Conservation (phyloP, 2,329 filamentous ascomycete species). For the Didymella exigua region DNA sequence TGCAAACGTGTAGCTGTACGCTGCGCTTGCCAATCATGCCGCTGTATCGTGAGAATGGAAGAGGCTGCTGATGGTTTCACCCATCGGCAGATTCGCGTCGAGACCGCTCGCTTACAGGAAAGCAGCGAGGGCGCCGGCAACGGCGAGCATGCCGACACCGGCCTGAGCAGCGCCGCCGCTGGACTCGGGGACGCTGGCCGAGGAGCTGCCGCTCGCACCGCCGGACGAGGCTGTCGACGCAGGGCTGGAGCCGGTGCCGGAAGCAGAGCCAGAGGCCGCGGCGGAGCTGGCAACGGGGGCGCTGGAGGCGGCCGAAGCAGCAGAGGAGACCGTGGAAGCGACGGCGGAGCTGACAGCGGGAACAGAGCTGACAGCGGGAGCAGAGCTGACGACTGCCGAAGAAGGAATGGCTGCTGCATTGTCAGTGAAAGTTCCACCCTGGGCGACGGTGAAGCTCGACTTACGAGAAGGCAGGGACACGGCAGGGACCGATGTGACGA, state of each 20-base stretch:
- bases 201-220: conserved; percentile 17
- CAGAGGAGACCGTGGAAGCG: background rate
- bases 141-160: background rate
- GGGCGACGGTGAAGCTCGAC: background rate
- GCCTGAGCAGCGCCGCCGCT: conserved; percentile 30
- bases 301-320: conserved; percentile 4
- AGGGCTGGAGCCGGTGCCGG: conserved; percentile 2
- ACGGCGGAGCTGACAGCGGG: conserved; percentile 5
- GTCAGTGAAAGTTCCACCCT: background rate
- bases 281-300: conserved; percentile 6
- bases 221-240: conserved; percentile 7
- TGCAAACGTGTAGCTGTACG: background rate
- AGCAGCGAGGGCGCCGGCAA: conserved; percentile 36
- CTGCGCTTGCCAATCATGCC: background rate
- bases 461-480: conserved; percentile 1
- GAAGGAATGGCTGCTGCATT: conserved; percentile 10
- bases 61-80: background rate
- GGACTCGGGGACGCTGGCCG: conserved; percentile 18
- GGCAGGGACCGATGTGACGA: conserved; percentile 5
- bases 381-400: no score
- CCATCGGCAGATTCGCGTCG: conserved; percentile 16
- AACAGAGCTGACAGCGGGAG: background rate
- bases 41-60: conserved; percentile 16
- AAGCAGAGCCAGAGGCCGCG: background rate
- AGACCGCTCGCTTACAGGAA: conserved; percentile 20